These are phyloP conservation scores for Aspergillus bertholletiae DNA, from an alignment of 495 filamentous ascomycete species.

Conservation along the genomic window DNA sequence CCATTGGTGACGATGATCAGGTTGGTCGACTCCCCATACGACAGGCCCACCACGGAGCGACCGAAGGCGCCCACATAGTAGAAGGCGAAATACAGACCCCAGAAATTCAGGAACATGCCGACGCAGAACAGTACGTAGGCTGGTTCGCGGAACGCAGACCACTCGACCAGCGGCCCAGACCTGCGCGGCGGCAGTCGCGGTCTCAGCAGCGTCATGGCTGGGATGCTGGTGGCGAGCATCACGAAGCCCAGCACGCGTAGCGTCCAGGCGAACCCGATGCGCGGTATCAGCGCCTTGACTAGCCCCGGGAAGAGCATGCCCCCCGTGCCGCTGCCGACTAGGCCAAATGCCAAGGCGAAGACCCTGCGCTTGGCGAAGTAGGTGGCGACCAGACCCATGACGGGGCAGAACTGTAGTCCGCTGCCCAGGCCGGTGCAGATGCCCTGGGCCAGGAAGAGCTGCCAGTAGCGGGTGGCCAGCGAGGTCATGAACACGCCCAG, in stretches of 20 bases:
- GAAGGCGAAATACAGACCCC: background rate
- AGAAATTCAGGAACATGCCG: background rate
- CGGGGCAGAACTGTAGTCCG: conserved; percentile 58
- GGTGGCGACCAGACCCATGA: conserved; percentile 53
- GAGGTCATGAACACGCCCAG: conserved; percentile 72
- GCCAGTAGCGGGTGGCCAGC: conserved; percentile 42
- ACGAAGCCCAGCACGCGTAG: conserved; percentile 68
- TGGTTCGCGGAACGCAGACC: conserved; percentile 53
- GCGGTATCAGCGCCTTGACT: conserved; percentile 57
- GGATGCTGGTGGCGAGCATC: conserved; percentile 50
- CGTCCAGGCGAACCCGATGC: conserved; percentile 70
- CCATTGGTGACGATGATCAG: background rate
- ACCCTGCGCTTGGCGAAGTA: conserved; percentile 68
- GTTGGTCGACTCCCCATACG: background rate
- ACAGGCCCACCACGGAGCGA: background rate
- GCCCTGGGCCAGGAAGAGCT: conserved; percentile 41
- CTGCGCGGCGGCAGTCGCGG: conserved; percentile 54
- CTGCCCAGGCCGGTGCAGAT: conserved; percentile 49
- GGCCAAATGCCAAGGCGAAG: conserved; percentile 64
- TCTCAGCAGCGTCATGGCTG: conserved; percentile 40
- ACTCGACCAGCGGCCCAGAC: conserved; percentile 55
- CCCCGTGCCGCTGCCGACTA: conserved; percentile 59
- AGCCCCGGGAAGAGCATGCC: conserved; percentile 60
- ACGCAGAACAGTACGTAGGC: conserved; percentile 46
- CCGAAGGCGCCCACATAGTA: background rate